Evolutionary conservation across 257 asterid species (phyloP), one percentile per base, ranked within the genome.

Genomic region (Eustoma russellianum): DNA sequence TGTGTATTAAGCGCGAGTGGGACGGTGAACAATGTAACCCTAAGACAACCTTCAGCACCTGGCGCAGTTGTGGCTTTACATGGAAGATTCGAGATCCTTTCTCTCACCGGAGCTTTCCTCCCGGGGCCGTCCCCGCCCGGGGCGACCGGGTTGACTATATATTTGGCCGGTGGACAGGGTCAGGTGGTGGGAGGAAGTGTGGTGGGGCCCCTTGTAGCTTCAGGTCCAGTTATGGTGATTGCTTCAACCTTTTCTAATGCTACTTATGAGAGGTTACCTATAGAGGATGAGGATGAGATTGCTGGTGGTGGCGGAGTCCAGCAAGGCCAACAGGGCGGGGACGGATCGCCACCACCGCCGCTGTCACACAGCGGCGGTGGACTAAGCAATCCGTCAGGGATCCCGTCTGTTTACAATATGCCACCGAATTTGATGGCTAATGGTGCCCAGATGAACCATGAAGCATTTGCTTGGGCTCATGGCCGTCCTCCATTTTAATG

Each of bases 41-140:
- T 82, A 1, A 67, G 84, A 52, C 92, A 82, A 69, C 82, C 86
- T 2, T 66, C 86, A 0, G 81, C 90, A 5, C 78, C 77, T 6
- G 91, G 86, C 0, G 78, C 78, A 3, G 84, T 72, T 44, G 65
- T 77, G 74, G 92, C 80, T 35, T 53, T 82, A 66, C 82, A 74
- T 18, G 92, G 92, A 8, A 66, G 82, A 8, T 77, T 74, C 49
- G 92, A 82, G 74, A 79, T 82, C 13, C 65, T 82, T 15, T 79
- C 86, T 0, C 56, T 82, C 13, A 79, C 80, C 2, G 92, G 92
- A 1, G 68, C 86, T 13, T 79, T 82, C 43, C 73, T 82, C 2
- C 92, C 91, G 0, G 84, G 84, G 15, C 86, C 92, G 0, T 58
- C 84, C 34, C 92, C 86, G 5, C 86, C 86, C 1, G 86, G 92